These are phyloP conservation scores for Populus deltoides DNA, from an alignment of 345 rosid genomes.

Conservation along the genomic window DNA sequence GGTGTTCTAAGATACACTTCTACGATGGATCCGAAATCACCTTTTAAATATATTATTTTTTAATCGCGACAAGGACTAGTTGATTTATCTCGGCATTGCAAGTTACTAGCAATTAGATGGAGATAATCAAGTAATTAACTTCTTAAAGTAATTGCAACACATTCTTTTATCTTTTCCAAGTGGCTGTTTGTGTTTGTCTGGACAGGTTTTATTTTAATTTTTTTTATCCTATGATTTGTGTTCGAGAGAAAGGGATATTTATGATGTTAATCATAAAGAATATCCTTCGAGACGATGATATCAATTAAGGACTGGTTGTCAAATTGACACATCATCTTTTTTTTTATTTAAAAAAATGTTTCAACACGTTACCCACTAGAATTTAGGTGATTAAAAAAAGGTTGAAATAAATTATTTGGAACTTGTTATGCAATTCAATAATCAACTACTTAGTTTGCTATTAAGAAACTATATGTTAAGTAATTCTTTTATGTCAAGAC, in stretches of 20 bases:
- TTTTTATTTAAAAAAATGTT: not conserved
- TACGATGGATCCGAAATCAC: not conserved
- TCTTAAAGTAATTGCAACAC: not conserved
- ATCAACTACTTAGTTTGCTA: not conserved
- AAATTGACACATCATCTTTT: not conserved
- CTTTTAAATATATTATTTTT: too few species aligned
- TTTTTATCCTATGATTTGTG: not conserved
- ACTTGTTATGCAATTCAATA: not conserved
- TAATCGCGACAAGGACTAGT: not conserved
- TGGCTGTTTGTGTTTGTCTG: not conserved
- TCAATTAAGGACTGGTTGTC: not conserved
- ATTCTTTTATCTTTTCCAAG: not conserved
- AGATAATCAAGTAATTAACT: not conserved
- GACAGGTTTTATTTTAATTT: not conserved
- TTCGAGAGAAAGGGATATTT: not conserved
- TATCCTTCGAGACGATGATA: conserved; percentile 11
- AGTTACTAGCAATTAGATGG: not conserved
- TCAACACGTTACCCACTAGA: conserved; percentile 17
- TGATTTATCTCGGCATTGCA: not conserved
- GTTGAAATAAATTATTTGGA: not conserved
- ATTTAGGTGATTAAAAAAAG: not conserved
- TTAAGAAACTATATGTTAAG: too few species aligned
- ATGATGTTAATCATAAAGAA: not conserved
- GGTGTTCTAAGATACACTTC: not conserved
- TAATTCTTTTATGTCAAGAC: not conserved